Conservation (phyloP, 139 green algal species). For the Pleodorina starrii region DNA sequence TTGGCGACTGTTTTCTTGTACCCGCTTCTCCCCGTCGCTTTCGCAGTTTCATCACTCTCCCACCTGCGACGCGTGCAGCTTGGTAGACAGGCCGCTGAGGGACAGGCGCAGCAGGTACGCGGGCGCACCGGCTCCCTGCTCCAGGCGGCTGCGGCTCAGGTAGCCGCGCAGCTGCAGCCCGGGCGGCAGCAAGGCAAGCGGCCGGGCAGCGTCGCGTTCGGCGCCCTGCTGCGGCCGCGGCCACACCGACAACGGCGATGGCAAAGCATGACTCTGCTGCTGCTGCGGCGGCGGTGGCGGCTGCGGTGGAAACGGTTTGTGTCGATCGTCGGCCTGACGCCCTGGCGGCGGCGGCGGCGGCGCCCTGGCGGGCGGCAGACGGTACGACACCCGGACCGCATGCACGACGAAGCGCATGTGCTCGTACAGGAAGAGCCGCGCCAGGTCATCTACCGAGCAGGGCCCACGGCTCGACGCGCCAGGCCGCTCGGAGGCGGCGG, state of each 20-base stretch:
- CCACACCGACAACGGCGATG: background rate
- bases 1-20: too few relatives aligned
- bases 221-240: background rate
- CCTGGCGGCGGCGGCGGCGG: background rate
- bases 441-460: background rate
- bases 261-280: too few relatives aligned
- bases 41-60: too few relatives aligned
- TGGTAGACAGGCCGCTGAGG: background rate
- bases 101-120: background rate
- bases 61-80: slow-evolving; percentile 5
- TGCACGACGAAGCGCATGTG: slow-evolving; percentile 40
- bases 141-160: slow-evolving; percentile 7
- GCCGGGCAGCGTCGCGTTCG: background rate
- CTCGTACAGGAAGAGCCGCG: slow-evolving; percentile 22
- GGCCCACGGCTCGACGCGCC: background rate
- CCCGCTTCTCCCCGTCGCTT: too few relatives aligned
- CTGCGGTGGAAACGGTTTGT: too few relatives aligned
- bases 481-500: too few relatives aligned
- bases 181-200: background rate
- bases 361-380: background rate
- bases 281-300: background rate
- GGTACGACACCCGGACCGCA: background rate
- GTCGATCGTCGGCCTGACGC: too few relatives aligned
- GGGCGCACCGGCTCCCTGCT: background rate
- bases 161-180: background rate